Conservation (phyloP, 331 rosid genomes). For the Quercus lobata region DNA sequence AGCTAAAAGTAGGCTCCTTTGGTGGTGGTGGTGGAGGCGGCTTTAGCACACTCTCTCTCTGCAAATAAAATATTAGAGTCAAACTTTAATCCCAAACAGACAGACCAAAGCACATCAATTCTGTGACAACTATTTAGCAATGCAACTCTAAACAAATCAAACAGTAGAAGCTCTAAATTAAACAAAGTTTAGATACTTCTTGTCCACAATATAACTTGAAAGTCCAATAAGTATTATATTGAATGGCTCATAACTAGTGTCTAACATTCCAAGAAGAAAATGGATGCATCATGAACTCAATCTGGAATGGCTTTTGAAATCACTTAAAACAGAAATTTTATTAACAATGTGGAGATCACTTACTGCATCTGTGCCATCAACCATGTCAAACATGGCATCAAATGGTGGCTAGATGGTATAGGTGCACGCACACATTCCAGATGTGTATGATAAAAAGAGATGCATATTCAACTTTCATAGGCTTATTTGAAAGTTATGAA, state of each 20-base stretch:
- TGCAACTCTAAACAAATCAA: background rate
- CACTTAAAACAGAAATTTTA: background rate
- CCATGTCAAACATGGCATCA: background rate
- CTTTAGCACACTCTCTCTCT: conserved; percentile 28
- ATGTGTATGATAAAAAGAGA: background rate
- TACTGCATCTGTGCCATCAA: background rate
- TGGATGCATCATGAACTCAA: background rate
- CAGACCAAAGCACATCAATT: background rate
- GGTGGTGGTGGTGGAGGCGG: conserved; percentile 44
- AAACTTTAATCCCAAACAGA: background rate
- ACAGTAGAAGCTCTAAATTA: background rate
- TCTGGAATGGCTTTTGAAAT: background rate
- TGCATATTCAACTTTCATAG: background rate
- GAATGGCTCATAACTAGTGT: background rate
- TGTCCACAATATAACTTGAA: background rate
- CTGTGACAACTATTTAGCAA: background rate
- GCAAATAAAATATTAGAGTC: conserved; percentile 22
- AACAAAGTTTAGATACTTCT: background rate
- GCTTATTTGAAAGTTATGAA: background rate
- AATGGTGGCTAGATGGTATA: background rate
- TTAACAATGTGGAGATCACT: background rate
- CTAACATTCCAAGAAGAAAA: background rate
- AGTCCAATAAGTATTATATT: background rate
- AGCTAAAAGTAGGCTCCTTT: conserved; percentile 49
- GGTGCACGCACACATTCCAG: background rate